Evolutionary conservation across 768 basidiomycete genomes (phyloP), one percentile per base, ranked within the genome.

Genomic region (Piloderma croceum): DNA sequence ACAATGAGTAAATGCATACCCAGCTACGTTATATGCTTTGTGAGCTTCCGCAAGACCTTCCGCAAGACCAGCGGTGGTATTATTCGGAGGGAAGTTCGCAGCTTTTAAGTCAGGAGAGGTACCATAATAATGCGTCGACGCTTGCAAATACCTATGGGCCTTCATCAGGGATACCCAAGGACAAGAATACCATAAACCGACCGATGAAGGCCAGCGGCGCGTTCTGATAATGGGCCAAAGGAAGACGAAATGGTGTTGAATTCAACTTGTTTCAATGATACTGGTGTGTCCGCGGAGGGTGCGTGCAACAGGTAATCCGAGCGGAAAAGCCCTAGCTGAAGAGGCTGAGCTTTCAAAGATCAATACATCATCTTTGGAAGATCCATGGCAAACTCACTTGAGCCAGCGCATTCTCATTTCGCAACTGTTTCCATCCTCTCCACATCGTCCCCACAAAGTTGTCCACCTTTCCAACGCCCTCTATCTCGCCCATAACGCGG

Each of bases 231-330:
- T 1, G 81, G 55, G 0, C 91, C 94, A 58, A 97, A 94, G 1
- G 91, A 92, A 1, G 83, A 78, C 3, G 92, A 90, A 47, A 97
- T 93, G 7, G 94, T 96, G 57, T 99, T 99, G 65, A 97, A 96
- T 59, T 99, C 94, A 31, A 98, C 94, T 63, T 99, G 94, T 58
- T 92, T 94, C 47, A 99, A 61, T 5, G 65, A 61, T 11, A 68
- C 52, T 3, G 67, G 55, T 21, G 63, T 57, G 22, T 54, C 54
- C 4, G 49, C 44, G 0, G 50, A 48, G 2, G 69, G 68, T 6
- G 69, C 60, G 49, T 99, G 90, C 17, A 97, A 64, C 22, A 98
- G 69, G 62, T 97, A 99, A 65, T 99, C 94, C 7, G 92, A 96
- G 40, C 94, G 74, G 64, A 94, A 96, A 15, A 99, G 63, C 15